Base-by-base conservation (phyloP, 768 basidiomycete species). In the Xerocomus spinulosus region DNA sequence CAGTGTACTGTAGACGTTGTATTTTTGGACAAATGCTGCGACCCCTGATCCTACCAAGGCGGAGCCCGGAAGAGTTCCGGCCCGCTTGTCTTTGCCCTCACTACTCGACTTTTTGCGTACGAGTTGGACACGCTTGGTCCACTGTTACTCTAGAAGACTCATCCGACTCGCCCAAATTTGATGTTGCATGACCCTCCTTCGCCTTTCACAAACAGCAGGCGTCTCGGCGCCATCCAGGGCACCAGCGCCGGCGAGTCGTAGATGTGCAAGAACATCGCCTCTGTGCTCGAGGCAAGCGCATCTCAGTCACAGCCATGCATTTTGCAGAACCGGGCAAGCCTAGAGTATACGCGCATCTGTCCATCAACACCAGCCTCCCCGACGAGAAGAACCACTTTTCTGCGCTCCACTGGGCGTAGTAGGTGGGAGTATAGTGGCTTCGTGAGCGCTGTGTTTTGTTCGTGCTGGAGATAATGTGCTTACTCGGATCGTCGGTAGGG, bases 311-410 rank as follows among this genome's bases (percentile, higher is more conserved):
- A 88, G 91, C 9, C 72, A 83, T 48, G 86, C 88, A 0, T 0
- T 76, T 82, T 17, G 59, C 74, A 18, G 87, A 87, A 25, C 64
- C 73, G n/a, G 2, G 66, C 70, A n/a, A 78, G 81, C 38, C 65
- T 89, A 54, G 87, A 92, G 57, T 98, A 87, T 62, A 79, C 89
- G 77, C 78, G 15, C 85, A 91, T 54, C 82, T 89, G 2, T 68
- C 72, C 20, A 73, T 93, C 63, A 84, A 87, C 48, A 80, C 92
- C 55, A 98, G 97, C 56, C 49, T 87, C 7, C 70, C 73, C 34
- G 95, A 99, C 66, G 63, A 64, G 44, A 95, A 98, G 73, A 89
- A 80, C 49, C 85, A 85, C 48, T 97, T 92, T 88, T 94, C 92
- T 1, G 79, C 94, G 7, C 71, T 98, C 18, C 95, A 99, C 59